Evolutionary conservation across 1,284 basidiomycete species (phyloP), one percentile per base, ranked within the genome.

Genomic region (Ustilago hordei): DNA sequence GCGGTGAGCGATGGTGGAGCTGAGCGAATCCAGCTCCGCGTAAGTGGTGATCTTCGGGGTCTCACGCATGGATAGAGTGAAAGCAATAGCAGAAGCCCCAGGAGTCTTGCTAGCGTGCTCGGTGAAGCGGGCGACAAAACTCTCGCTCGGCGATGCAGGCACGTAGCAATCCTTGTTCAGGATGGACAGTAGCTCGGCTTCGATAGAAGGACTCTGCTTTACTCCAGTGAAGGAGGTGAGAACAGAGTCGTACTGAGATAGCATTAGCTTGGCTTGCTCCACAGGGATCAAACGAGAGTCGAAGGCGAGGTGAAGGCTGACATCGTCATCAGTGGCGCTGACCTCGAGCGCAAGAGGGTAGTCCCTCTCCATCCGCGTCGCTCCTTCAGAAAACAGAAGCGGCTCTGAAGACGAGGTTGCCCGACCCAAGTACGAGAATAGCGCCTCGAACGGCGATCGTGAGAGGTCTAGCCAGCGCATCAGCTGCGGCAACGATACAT

Each of bases 271-370:
- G 8, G 79, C 81, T 38, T 84, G 82, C 32, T 41, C 66, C 4
- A 11, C 36, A 1, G 80, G 71, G 15, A 84, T 54, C 28, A 39
- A 60, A 8, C 66, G 55, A 9, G 67, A 60, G 38, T 76, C 70
- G 50, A 72, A 78, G 35, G 74, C 81, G 41, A 80, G 56, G 13
- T 75, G 71, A 8, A 83, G 50, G 17, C 55, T 39, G 11, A 84
- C 32, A 12, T 31, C 15, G 19, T 82, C 75, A 0, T 57, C 64
- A n/a, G 54, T 38, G 5, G 72, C 64, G 19, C 62, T 67, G 50
- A 84, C 75, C 50, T 84, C 81, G 38, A 84, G 60, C 23, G 82
- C 82, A 32, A 81, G 36, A 1, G 81, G 70, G 53, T 79, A 82
- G 58, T 81, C 82, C 9, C 71, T 68, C n/a, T 71, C 66, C 78